Percentiles rank a stretch among this genome's conserved stretches.
Conservation (phyloP, 176 grass and related monocot species). For the Stipa capillata region DNA sequence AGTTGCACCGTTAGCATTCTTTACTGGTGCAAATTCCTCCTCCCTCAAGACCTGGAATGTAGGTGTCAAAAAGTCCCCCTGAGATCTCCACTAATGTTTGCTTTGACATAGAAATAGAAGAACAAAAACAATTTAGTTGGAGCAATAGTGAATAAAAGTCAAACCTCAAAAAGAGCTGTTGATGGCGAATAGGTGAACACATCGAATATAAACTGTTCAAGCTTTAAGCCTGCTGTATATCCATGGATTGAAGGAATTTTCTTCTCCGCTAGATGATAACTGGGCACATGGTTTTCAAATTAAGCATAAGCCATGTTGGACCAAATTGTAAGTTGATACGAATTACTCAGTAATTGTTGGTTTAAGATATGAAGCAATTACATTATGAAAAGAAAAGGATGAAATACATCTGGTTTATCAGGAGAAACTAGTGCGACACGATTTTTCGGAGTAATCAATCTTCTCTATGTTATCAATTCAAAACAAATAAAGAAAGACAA, state of each 20-base stretch:
- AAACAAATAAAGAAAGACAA: not conserved
- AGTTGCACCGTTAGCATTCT: constrained; percentile 83
- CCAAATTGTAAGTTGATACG: not conserved
- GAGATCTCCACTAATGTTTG: not conserved
- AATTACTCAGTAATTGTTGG: not conserved
- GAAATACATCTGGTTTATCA: not conserved
- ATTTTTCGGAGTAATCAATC: not conserved
- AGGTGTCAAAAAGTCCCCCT: not conserved
- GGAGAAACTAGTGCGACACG: not conserved
- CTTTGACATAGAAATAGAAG: not conserved
- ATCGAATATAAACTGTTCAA: constrained; percentile 92
- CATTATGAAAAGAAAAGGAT: not conserved
- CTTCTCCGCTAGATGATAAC: constrained; percentile 86
- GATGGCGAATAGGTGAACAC: constrained; percentile 82
- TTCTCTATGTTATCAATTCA: not conserved
- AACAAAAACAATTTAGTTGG: not conserved
- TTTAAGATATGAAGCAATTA: constrained; percentile 6
- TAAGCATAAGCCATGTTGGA: not conserved
- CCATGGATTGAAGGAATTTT: constrained; percentile 90
- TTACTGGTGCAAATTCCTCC: constrained; percentile 95
- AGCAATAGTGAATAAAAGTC: constrained; percentile 1
- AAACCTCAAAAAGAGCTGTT: constrained; percentile 78
- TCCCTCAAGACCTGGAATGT: constrained; percentile 64
- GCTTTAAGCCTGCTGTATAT: constrained; percentile 61
- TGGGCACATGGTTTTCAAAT: constrained; percentile 24